phyloP scores from a whole-genome alignment of 1,284 basidiomycete genomes.

The Pseudozyma flocculosa region DNA sequence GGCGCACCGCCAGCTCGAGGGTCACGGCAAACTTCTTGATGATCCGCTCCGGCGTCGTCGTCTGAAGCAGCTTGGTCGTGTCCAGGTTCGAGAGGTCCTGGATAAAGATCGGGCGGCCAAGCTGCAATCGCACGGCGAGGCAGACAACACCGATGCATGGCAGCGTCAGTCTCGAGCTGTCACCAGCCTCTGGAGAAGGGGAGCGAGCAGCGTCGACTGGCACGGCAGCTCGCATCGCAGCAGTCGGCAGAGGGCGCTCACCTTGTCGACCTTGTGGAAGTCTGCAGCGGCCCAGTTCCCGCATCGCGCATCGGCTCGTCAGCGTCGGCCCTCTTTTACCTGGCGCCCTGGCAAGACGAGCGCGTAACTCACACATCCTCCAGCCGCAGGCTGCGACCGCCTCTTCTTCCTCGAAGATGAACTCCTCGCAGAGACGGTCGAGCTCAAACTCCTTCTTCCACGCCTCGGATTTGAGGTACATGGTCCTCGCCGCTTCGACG shows the following conservation, averaged over 20 bases:
- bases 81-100: conserved; percentile 53
- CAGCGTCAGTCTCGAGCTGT: too few relatives aligned
- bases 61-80: conserved; percentile 28
- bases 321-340: too few relatives aligned
- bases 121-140: not conserved
- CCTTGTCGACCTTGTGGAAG: conserved; percentile 51
- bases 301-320: not conserved
- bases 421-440: conserved; percentile 33
- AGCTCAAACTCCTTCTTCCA: conserved; percentile 49
- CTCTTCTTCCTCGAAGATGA: conserved; percentile 45
- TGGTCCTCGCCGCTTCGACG: conserved; percentile 32
- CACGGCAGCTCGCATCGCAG: too few relatives aligned
- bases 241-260: too few relatives aligned
- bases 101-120: conserved; percentile 54
- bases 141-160: too few relatives aligned
- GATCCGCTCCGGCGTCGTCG: conserved; percentile 50
- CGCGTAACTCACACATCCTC: conserved; percentile 38
- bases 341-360: not conserved
- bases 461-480: conserved; percentile 48
- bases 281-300: conserved; percentile 5
- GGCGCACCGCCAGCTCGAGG: conserved; percentile 47
- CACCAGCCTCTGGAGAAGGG: too few relatives aligned
- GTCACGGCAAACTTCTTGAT: conserved; percentile 53
- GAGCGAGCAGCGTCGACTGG: too few relatives aligned
- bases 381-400: conserved; percentile 46